phyloP scores from a whole-genome alignment of 352 stramenopile species.

The Globisporangium cylindrosporum region DNA sequence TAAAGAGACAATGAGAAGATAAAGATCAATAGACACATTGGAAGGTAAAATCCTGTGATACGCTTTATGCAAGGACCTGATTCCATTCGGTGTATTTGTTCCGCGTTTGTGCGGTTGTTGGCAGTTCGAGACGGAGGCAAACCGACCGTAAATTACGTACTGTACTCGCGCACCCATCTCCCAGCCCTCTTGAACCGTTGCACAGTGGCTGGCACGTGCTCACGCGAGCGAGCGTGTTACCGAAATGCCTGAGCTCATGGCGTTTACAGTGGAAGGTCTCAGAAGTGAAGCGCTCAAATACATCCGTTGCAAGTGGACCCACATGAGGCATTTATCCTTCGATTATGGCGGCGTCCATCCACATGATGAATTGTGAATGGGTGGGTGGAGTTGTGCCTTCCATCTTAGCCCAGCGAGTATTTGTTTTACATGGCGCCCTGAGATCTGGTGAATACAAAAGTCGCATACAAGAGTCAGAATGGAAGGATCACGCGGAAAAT shows the following conservation, averaged over 20 bases:
- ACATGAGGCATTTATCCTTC: neutral
- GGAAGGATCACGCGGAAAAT: constrained; percentile 11
- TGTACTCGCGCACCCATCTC: neutral
- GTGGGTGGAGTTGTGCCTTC: neutral
- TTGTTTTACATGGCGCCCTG: neutral
- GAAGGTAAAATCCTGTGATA: neutral
- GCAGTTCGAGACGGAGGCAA: neutral
- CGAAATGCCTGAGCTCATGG: neutral
- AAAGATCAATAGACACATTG: neutral
- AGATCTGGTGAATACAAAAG: neutral
- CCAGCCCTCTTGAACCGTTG: neutral
- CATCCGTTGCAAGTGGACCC: neutral
- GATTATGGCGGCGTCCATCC: neutral
- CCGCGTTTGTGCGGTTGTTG: neutral
- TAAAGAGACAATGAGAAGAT: no score
- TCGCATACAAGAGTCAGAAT: constrained; percentile 5
- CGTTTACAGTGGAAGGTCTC: neutral
- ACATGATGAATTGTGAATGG: neutral
- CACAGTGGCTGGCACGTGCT: neutral
- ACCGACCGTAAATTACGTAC: neutral
- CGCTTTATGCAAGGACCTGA: neutral
- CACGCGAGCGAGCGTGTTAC: neutral
- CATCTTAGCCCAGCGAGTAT: neutral
- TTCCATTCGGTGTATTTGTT: constrained; percentile 1
- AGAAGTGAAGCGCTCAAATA: neutral